Evolutionary conservation across 1,284 basidiomycete genomes (phyloP), one percentile per base, ranked within the genome.

Genomic region (Rhodotorula sp.): DNA sequence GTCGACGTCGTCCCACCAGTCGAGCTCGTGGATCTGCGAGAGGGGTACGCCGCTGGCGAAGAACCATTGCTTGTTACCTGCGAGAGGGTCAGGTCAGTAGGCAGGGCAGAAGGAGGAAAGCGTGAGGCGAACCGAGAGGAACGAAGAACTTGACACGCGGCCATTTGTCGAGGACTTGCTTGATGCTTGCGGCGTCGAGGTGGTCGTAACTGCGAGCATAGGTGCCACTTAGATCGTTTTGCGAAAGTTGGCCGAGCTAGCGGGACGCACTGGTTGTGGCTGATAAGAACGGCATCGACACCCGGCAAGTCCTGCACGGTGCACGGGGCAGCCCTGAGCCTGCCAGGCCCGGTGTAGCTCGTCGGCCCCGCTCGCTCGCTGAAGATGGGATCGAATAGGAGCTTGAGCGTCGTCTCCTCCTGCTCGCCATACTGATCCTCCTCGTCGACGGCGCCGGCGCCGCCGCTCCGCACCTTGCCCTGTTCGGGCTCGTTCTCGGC

Each of bases 361-460:
- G 79, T 77, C 41, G 79, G 79, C 0, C 78, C 79, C 0, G 76
- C 78, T 4, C 78, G 60, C n/a, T 67, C 62, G 34, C 74, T 76
- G 60, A 80, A 80, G 55, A 80, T 78, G 7, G 79, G 79, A 64
- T 80, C 79, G 59, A 79, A 79, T 29, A 80, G 59, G 22, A 78
- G 64, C 55, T 74, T 76, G 61, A 74, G 63, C 22, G 64, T 70
- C 29, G 54, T 39, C n/a, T 54, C 69, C 22, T 63, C 54, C 13
- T 27, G 32, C 32, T 59, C 36, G 21, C 32, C 39, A 21, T 51
- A 51, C 25, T 46, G 66, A 29, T 39, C 32, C 34, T 50, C 50
- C 21, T 50, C 66, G 34, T 34, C n/a, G 15, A 50, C 69, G 19
- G 32, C 56, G 9, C 64, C 46, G 21, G 22, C 37, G 29, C 41